These are phyloP conservation scores for Melastoma candidum DNA, from an alignment of 441 rosid species.

Conservation along the genomic window DNA sequence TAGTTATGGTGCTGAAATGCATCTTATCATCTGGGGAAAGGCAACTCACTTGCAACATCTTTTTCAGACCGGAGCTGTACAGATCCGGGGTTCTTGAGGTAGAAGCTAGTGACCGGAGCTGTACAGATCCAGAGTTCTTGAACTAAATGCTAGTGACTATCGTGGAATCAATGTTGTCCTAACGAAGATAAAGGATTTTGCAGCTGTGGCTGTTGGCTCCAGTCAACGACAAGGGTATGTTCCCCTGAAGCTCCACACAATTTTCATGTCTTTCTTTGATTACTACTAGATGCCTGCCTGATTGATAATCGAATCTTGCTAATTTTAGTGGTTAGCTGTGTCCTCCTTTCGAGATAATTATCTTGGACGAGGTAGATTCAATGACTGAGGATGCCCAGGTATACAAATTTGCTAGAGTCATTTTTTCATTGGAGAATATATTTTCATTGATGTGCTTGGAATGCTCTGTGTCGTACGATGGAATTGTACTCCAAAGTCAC, in stretches of 20 bases:
- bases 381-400: conserved; percentile 99
- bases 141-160: conserved; percentile 98
- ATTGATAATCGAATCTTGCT: neutral
- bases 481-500: conserved; percentile 93
- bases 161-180: conserved; percentile 97
- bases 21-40: too few relatives aligned
- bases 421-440: conserved; percentile 2
- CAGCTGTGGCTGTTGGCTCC: conserved; percentile 89
- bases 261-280: neutral
- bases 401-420: conserved; percentile 13
- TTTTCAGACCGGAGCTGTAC: neutral
- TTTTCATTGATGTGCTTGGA: conserved; percentile 28
- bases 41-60: too few relatives aligned
- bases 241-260: neutral
- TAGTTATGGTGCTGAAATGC: too few relatives aligned
- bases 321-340: conserved; percentile 67
- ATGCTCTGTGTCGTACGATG: conserved; percentile 94
- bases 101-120: too few relatives aligned
- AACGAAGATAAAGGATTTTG: conserved; percentile 93
- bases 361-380: conserved; percentile 95
- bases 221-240: conserved; percentile 56
- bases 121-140: conserved; percentile 88
- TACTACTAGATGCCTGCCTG: neutral
- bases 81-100: neutral
- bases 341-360: conserved; percentile 86